Evolutionary conservation across 1,284 basidiomycete genomes (phyloP), one percentile per base, ranked within the genome.

Genomic region (Moesziomyces parantarcticus): DNA sequence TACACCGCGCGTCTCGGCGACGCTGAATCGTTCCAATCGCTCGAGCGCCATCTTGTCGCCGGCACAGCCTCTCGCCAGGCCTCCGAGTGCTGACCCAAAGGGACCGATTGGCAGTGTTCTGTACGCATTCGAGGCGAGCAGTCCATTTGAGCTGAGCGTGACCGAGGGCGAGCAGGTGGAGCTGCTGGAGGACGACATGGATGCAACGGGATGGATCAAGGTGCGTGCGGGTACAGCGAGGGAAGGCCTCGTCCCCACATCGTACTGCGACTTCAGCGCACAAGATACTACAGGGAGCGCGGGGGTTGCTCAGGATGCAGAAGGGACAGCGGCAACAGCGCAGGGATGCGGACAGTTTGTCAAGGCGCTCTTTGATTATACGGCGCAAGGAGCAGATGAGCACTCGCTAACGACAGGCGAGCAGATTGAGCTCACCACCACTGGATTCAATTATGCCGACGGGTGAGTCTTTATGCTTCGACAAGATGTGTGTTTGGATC

Each of bases 121-220:
- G 22, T 78, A 69, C 36, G 51, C 36, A 16, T 78, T 75, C 47
- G 71, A 78, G 32, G 71, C 75, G 16, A 66, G 60, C 26, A 75
- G 71, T 43, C 67, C 71, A 8, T 68, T 72, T 39, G 76, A 78
- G 63, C 55, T 76, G 34, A 75, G 56, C 42, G 68, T 78, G 10
- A 41, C 40, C 5, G 67, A 71, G 39, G 76, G 76, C 50, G 67
- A 78, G n/a, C 14, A 32, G 14, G 62, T 76, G 3, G 62, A 66
- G 21, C 45, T 78, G 50, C 42, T 78, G 20, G 75, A 75, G 26
- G 75, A 74, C 40, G 76, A 78, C 42, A 50, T 63, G 6, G 75
- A 77, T 29, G 60, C 57, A 11, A 58, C 29, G 7, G 76, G 76
- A 1, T 78, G 76, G 76, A 70, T 75, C 55, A 75, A 78, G 36